Percentiles rank a stretch among this genome's conserved stretches.
Conservation (phyloP, 2,329 filamentous ascomycete genomes). For the Penicillium sclerotigenum region DNA sequence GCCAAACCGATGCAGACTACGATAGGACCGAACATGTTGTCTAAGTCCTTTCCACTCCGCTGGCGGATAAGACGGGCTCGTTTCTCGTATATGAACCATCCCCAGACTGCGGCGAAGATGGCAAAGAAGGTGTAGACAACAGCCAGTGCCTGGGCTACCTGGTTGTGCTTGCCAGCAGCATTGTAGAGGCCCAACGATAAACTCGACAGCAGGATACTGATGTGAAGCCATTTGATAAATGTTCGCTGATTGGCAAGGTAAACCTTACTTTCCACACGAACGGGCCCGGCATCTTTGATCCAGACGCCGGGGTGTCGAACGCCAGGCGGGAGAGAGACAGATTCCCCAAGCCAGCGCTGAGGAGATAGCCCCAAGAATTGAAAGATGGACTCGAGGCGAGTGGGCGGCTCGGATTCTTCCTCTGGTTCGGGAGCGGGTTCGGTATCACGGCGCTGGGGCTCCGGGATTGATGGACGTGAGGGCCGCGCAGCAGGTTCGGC, state of each 20-base stretch:
- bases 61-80: slow-evolving; percentile 75
- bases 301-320: slow-evolving; percentile 80
- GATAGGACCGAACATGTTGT: slow-evolving; percentile 80
- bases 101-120: slow-evolving; percentile 80
- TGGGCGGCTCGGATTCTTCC: slow-evolving; percentile 50
- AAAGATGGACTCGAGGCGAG: slow-evolving; percentile 66
- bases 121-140: slow-evolving; percentile 79
- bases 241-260: slow-evolving; percentile 98
- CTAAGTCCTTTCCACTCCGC: slow-evolving; percentile 88
- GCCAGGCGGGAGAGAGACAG: slow-evolving; percentile 70
- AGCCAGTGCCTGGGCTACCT: slow-evolving; percentile 74
- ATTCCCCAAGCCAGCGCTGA: slow-evolving; percentile 58
- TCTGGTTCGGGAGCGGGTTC: slow-evolving; percentile 24
- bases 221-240: slow-evolving; percentile 98
- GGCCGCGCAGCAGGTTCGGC: slow-evolving; percentile 22
- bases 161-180: slow-evolving; percentile 71
- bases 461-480: slow-evolving; percentile 41
- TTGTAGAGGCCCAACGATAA: slow-evolving; percentile 84
- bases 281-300: slow-evolving; percentile 90
- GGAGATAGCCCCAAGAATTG: slow-evolving; percentile 79
- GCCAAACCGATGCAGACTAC: slow-evolving; percentile 77
- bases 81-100: slow-evolving; percentile 75
- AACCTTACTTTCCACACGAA: slow-evolving; percentile 94
- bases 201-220: slow-evolving; percentile 79
- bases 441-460: slow-evolving; percentile 35